These are phyloP conservation scores for Paraurostyla sp. DNA, from an alignment of 73 alveolate species.

Conservation along the genomic window DNA sequence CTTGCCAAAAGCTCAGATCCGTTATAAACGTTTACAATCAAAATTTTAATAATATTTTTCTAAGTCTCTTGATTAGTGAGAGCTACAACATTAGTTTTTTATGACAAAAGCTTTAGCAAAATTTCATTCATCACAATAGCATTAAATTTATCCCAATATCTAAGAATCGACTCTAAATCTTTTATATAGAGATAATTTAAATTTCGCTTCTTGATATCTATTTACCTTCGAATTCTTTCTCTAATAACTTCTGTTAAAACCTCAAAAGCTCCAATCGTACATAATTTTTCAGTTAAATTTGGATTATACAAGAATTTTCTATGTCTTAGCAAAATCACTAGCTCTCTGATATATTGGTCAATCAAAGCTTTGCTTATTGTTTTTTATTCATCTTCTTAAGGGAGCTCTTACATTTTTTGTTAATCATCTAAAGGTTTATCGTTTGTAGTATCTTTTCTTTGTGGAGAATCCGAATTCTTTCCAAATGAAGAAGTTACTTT, in stretches of 20 bases:
- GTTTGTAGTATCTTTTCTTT: too few relatives aligned
- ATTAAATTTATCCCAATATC: conserved; percentile 7
- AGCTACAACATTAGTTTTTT: neutral
- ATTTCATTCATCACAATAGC: conserved; percentile 39
- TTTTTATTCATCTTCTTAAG: neutral
- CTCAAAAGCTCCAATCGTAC: conserved; percentile 20
- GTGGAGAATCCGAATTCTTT: too few relatives aligned
- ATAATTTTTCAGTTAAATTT: neutral
- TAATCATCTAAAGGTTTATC: too few relatives aligned
- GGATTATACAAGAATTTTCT: neutral
- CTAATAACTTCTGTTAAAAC: conserved; percentile 14
- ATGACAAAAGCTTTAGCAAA: neutral
- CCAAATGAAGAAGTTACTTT: too few relatives aligned
- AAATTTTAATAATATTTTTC: conserved; percentile 54
- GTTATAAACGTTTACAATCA: conserved; percentile 32
- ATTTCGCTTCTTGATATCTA: neutral
- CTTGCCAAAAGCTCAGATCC: conserved; percentile 60
- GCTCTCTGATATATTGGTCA: neutral
- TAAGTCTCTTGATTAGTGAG: neutral
- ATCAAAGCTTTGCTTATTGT: too few relatives aligned
- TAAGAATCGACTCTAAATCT: neutral
- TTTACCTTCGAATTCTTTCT: conserved; percentile 19
- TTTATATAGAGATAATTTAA: neutral
- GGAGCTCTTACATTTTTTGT: too few relatives aligned
- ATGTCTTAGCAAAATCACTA: neutral